Percentiles rank a stretch among this genome's conserved stretches.
Conservation (phyloP, 202 grass and related monocot species). For the Musa balbisiana region DNA sequence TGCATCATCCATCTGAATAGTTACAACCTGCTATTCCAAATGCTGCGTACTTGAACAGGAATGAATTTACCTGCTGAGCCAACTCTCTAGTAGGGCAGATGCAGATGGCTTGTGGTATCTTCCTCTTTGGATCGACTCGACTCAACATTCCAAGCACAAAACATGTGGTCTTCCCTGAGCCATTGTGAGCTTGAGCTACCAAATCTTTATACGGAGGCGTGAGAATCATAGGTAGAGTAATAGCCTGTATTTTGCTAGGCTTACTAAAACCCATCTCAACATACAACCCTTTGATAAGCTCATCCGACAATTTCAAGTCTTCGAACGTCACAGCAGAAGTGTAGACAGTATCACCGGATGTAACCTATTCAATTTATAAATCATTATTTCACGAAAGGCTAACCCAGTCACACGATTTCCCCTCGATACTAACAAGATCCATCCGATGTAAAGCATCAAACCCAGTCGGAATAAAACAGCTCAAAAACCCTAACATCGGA, state of each 20-base stretch:
- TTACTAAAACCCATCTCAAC: conserved; percentile 87
- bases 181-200: conserved; percentile 90
- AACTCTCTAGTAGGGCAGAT: conserved; percentile 94
- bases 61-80: conserved; percentile 53
- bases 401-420: no score
- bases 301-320: conserved; percentile 61
- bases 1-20: conserved; percentile 20
- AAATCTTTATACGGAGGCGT: conserved; percentile 83
- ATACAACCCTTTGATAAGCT: conserved; percentile 77
- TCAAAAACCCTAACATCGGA: background rate
- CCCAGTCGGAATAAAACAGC: background rate
- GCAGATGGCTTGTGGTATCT: conserved; percentile 79
- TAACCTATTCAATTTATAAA: conserved; percentile 39
- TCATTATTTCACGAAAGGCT: background rate
- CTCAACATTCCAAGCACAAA: conserved; percentile 98
- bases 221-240: conserved; percentile 95
- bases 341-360: conserved; percentile 72
- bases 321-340: conserved; percentile 72
- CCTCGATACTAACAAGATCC: background rate
- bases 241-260: conserved; percentile 89
- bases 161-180: conserved; percentile 96
- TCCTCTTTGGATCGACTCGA: conserved; percentile 54
- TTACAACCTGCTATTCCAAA: background rate
- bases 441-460: background rate
- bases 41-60: no score